Evolutionary conservation across 805 yeast genomes (phyloP).

Genomic region (Spathaspora passalidarum): DNA sequence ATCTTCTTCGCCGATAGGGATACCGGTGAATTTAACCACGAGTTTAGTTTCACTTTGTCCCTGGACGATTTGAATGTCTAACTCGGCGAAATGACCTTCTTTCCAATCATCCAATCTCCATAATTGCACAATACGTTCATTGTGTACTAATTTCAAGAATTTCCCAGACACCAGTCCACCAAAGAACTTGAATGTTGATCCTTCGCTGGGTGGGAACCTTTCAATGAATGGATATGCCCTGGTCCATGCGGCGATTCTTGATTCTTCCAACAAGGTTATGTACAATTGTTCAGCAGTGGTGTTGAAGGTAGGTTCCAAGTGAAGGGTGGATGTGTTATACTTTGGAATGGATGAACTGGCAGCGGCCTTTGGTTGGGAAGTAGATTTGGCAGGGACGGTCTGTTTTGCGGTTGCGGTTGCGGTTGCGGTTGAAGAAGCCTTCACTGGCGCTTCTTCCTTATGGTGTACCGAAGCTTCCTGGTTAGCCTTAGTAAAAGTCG

Average conservation of each 20-base stretch:
- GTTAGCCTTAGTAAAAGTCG: slow-evolving; percentile 46
- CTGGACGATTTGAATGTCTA: slow-evolving; percentile 66
- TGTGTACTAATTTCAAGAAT: slow-evolving; percentile 55
- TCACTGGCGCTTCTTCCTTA: slow-evolving; percentile 3
- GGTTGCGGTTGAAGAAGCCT: slow-evolving; percentile 10
- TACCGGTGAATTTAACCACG: slow-evolving; percentile 77
- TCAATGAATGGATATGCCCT: slow-evolving; percentile 65
- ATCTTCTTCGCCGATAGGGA: slow-evolving; percentile 95
- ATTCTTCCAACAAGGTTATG: slow-evolving; percentile 70
- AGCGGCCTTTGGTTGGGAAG: slow-evolving; percentile 12
- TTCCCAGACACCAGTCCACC: slow-evolving; percentile 85
- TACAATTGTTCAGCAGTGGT: slow-evolving; percentile 86
- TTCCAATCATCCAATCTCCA: slow-evolving; percentile 95
- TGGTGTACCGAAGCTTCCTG: slow-evolving; percentile 39
- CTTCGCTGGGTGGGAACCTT: slow-evolving; percentile 47
- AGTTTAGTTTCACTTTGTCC: slow-evolving; percentile 83
- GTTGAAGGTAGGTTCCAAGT: slow-evolving; percentile 75
- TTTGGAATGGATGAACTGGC: slow-evolving; percentile 42
- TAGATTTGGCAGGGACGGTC: slow-evolving; percentile 7
- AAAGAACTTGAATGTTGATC: slow-evolving; percentile 66
- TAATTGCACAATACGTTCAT: slow-evolving; percentile 59
- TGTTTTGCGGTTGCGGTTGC: slow-evolving; percentile 8
- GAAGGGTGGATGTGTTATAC: slow-evolving; percentile 78
- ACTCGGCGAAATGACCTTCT: slow-evolving; percentile 70
- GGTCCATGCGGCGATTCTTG: slow-evolving; percentile 87